These are phyloP conservation scores for Termitomyces sp. DNA, from an alignment of 768 basidiomycete species.

Conservation along the genomic window DNA sequence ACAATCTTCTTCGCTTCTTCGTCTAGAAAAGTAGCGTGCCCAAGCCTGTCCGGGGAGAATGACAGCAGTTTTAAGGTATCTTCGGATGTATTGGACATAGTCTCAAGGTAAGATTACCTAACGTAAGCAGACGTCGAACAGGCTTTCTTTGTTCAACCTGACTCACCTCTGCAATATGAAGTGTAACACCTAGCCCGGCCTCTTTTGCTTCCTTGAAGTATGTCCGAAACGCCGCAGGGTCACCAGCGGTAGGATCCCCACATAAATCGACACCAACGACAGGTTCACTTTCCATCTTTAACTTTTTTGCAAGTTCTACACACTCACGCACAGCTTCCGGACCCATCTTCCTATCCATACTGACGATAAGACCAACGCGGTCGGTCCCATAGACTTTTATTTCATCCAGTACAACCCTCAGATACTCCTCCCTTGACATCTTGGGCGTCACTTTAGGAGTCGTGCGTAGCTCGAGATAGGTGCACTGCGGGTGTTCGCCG, in stretches of 20 bases:
- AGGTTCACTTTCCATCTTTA: constrained; percentile 52
- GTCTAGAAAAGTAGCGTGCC: constrained; percentile 78
- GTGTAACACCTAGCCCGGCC: constrained; percentile 64
- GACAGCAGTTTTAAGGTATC: constrained; percentile 62
- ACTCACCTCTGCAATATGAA: constrained; percentile 83
- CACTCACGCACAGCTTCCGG: constrained; percentile 45
- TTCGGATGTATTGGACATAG: constrained; percentile 35
- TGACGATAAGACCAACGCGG: constrained; percentile 60
- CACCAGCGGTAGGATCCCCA: constrained; percentile 63
- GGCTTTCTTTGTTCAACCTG: no score
- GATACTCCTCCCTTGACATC: constrained; percentile 58
- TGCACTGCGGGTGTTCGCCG: constrained; percentile 44
- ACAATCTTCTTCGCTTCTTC: constrained; percentile 54
- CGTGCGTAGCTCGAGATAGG: constrained; percentile 79
- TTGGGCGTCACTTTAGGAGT: constrained; percentile 56
- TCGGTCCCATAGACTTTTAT: constrained; percentile 48
- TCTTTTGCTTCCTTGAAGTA: constrained; percentile 49
- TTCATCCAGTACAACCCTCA: constrained; percentile 60
- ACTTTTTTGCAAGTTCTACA: constrained; percentile 45
- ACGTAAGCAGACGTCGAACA: background rate
- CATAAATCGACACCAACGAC: constrained; percentile 80
- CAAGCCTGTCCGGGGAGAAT: constrained; percentile 60
- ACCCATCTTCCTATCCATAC: constrained; percentile 70
- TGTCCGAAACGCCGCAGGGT: constrained; percentile 43
- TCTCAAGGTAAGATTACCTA: constrained; percentile 24